Percentiles rank a stretch among this genome's conserved stretches.
Evolutionary conservation across 202 grass and related monocot species (phyloP).

Genomic region (Schoenoplectus triqueter): DNA sequence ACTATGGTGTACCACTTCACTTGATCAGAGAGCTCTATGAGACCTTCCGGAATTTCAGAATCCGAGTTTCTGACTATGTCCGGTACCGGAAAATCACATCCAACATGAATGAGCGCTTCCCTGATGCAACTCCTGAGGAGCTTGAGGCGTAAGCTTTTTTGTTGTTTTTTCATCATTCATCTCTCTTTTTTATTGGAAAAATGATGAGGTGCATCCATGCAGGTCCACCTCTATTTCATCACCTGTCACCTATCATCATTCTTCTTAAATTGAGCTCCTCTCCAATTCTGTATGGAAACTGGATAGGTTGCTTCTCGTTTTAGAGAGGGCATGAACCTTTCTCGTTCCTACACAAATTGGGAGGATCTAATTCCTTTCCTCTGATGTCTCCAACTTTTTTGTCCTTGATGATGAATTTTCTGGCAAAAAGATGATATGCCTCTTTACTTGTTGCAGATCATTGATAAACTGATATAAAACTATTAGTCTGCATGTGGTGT

Average conservation of each 20-base stretch:
- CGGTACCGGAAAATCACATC: conserved; percentile 97
- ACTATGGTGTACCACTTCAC: conserved; percentile 93
- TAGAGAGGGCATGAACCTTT: background rate
- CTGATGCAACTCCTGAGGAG: conserved; percentile 78
- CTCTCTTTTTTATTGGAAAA: background rate
- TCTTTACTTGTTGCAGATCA: background rate
- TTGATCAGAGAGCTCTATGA: conserved; percentile 96
- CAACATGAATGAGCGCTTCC: conserved; percentile 98
- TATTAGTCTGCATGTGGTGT: background rate
- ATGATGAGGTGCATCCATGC: background rate
- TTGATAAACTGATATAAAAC: background rate
- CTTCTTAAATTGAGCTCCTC: too few relatives aligned
- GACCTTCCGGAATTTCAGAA: conserved; percentile 91
- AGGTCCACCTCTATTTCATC: too few relatives aligned
- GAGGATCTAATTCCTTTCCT: background rate
- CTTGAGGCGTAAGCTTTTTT: conserved; percentile 66
- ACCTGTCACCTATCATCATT: too few relatives aligned
- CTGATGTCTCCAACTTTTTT: background rate
- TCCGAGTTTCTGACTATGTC: conserved; percentile 80
- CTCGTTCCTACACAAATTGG: background rate
- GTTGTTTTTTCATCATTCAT: background rate
- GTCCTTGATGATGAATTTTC: background rate
- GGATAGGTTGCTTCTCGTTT: background rate
- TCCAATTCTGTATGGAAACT: too few relatives aligned
- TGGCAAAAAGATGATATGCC: background rate